Evolutionary conservation across 371 early-diverging fungal species (phyloP).

Genomic region (Apophysomyces trapeziformis): DNA sequence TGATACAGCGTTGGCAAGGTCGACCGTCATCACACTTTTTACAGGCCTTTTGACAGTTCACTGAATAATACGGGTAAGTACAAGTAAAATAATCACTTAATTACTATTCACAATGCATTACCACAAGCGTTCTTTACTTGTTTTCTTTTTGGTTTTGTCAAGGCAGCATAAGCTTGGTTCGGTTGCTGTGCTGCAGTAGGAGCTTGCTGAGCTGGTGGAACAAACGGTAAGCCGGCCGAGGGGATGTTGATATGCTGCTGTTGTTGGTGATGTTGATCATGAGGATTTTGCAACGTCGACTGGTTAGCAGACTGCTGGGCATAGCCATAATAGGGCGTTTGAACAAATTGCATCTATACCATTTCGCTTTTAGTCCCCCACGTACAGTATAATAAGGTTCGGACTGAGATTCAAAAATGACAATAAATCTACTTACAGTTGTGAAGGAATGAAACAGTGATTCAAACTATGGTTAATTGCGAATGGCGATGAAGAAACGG

Average conservation of each 20-base stretch:
- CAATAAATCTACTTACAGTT: slow-evolving; percentile 4
- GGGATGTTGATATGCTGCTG: slow-evolving; percentile 27
- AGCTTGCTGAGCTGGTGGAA: slow-evolving; percentile 24
- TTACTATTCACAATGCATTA: slow-evolving; percentile 33
- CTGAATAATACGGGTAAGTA: slow-evolving; percentile 26
- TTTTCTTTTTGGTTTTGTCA: slow-evolving; percentile 50
- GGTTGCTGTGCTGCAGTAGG: slow-evolving; percentile 1
- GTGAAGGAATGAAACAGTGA: not conserved
- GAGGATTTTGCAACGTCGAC: slow-evolving; percentile 16
- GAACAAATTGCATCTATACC: slow-evolving; percentile 37
- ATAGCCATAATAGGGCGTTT: slow-evolving; percentile 35
- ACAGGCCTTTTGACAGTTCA: slow-evolving; percentile 91
- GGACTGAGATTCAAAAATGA: slow-evolving; percentile 10
- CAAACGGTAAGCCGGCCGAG: slow-evolving; percentile 36
- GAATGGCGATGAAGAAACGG: not conserved
- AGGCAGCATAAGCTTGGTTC: slow-evolving; percentile 9
- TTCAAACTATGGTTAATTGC: slow-evolving; percentile 1
- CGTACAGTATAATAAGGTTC: not conserved
- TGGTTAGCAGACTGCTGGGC: slow-evolving; percentile 24
- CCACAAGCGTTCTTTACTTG: slow-evolving; percentile 88
- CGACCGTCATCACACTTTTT: slow-evolving; percentile 91
- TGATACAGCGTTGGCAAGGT: slow-evolving; percentile 87
- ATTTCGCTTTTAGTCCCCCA: too few relatives aligned
- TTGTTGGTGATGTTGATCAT: slow-evolving; percentile 22
- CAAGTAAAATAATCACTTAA: not conserved